Conservation (phyloP, 306 rosid genomes). For the Prunus mume region DNA sequence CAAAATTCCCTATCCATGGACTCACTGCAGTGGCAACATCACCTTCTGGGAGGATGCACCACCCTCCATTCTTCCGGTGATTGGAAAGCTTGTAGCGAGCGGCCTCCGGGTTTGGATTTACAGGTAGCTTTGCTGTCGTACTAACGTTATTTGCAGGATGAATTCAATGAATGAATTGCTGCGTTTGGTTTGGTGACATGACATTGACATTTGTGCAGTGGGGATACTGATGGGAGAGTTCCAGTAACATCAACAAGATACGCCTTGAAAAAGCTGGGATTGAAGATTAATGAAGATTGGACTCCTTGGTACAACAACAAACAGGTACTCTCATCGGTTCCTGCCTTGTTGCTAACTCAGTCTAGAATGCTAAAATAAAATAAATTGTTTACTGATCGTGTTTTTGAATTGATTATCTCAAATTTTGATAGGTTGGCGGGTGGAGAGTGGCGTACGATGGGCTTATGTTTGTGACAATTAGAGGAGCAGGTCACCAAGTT, state of each 20-base stretch:
- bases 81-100: constrained; percentile 59
- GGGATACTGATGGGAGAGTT: constrained; percentile 50
- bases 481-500: constrained; percentile 55
- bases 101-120: constrained; percentile 82
- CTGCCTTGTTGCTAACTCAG: no score
- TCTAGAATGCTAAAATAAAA: no score
- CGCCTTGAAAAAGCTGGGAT: constrained; percentile 41
- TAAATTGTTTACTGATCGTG: background rate
- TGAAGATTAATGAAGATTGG: constrained; percentile 38
- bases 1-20: constrained; percentile 42
- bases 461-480: constrained; percentile 40
- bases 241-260: constrained; percentile 50
- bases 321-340: constrained; percentile 26
- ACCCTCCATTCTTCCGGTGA: constrained; percentile 57
- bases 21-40: constrained; percentile 42
- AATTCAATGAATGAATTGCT: background rate
- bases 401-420: background rate
- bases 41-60: constrained; percentile 62
- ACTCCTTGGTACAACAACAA: constrained; percentile 44
- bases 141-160: no score
- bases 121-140: constrained; percentile 36
- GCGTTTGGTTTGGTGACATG: background rate
- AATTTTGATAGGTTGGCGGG: constrained; percentile 41
- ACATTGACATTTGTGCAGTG: constrained; percentile 20
- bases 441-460: constrained; percentile 47